A percentile compares a stretch with the other conserved stretches of the same genome.
phyloP scores from a whole-genome alignment of 257 asterid genomes.

The Solanum bulbocastanum region DNA sequence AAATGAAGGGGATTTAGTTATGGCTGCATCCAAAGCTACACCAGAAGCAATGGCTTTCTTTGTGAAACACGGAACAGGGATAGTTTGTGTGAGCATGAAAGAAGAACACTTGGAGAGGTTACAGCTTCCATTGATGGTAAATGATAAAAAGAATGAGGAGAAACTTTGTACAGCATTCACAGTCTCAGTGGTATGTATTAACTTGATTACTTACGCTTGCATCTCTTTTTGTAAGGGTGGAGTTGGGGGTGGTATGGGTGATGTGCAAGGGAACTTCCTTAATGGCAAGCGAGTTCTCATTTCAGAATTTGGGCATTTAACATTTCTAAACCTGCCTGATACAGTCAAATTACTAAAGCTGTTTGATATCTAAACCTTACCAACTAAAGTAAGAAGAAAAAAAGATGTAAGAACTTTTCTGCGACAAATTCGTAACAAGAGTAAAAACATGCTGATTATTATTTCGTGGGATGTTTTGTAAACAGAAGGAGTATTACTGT shows the following conservation, averaged over 20 bases:
- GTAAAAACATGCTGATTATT: not conserved
- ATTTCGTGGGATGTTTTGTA: not conserved
- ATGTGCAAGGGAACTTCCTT: not conserved
- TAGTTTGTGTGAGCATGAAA: slow-evolving; percentile 96
- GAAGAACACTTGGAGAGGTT: slow-evolving; percentile 84
- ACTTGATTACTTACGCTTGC: not conserved
- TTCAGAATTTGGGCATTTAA: not conserved
- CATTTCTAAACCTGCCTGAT: not conserved
- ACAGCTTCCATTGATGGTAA: slow-evolving; percentile 85
- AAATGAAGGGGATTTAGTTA: slow-evolving; percentile 93
- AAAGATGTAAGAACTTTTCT: not conserved
- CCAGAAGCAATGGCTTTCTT: slow-evolving; percentile 97
- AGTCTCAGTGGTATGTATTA: slow-evolving; percentile 73
- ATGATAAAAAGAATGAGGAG: slow-evolving; percentile 81
- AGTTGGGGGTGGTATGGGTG: not conserved
- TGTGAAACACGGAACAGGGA: slow-evolving; percentile 96
- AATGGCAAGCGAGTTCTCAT: not conserved
- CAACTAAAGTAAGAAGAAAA: not conserved
- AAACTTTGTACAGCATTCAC: slow-evolving; percentile 92
- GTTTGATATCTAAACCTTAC: not conserved
- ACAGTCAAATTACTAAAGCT: not conserved
- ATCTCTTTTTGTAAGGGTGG: not conserved
- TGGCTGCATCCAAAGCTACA: slow-evolving; percentile 95
- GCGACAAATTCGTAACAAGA: not conserved
- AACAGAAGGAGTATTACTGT: not conserved